These are phyloP conservation scores for Trichosporon asahii DNA, from an alignment of 1,284 basidiomycete genomes.

Conservation along the genomic window DNA sequence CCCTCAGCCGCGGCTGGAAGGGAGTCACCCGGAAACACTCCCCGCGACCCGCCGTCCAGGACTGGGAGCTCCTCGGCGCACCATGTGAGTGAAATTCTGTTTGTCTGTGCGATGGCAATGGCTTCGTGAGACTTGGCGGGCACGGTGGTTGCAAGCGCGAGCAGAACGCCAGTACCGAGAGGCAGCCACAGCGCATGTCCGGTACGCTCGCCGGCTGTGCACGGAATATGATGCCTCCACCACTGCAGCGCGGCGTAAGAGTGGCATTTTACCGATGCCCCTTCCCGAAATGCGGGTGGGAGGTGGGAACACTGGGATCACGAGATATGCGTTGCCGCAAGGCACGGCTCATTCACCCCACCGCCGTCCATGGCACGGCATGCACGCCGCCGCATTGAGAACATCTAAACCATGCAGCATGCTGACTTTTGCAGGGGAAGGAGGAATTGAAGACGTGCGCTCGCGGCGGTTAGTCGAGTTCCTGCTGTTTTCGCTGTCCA, in stretches of 20 bases:
- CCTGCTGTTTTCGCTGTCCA: slow-evolving; percentile 14
- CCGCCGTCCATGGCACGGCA: neutral
- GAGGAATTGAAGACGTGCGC: neutral
- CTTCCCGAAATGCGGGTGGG: neutral
- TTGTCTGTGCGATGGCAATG: neutral
- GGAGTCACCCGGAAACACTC: neutral
- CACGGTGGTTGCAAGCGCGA: neutral
- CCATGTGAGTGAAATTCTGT: neutral
- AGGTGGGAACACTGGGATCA: neutral
- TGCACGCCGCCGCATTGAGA: neutral
- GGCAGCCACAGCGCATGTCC: neutral
- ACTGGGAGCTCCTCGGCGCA: slow-evolving; percentile 6
- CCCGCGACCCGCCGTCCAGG: neutral
- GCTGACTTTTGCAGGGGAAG: slow-evolving; percentile 4
- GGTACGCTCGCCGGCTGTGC: neutral
- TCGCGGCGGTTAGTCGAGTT: slow-evolving; percentile 13
- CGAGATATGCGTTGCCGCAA: slow-evolving; percentile 1
- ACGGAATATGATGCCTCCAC: neutral
- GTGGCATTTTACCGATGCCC: neutral
- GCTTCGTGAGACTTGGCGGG: neutral
- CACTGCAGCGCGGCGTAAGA: neutral
- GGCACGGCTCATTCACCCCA: neutral
- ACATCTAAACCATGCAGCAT: neutral
- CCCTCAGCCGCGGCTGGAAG: slow-evolving; percentile 9
- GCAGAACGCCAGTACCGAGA: neutral